Evolutionary conservation across 2,329 filamentous ascomycete species (phyloP).

Genomic region (Aschersonia sp.): DNA sequence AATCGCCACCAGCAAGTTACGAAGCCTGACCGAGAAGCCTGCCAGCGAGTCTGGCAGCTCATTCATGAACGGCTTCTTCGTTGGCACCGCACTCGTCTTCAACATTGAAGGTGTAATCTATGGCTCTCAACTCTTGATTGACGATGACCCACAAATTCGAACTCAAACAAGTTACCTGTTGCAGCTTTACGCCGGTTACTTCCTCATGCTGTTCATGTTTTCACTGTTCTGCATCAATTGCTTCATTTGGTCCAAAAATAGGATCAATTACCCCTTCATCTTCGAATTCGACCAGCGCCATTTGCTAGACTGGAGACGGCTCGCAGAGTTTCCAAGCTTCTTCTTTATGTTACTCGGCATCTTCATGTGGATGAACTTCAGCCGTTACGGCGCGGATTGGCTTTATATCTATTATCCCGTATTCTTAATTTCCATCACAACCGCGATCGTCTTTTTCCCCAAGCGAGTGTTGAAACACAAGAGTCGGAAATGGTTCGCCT

Average conservation of each 20-base stretch:
- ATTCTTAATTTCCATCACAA: constrained; percentile 55
- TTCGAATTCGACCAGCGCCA: constrained; percentile 90
- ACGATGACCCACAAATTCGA: constrained; percentile 30
- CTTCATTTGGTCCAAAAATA: constrained; percentile 65
- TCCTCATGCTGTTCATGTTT: constrained; percentile 68
- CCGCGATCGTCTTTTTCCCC: constrained; percentile 61
- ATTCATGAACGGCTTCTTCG: constrained; percentile 48
- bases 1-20: constrained; percentile 73
- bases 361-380: constrained; percentile 83
- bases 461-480: constrained; percentile 58
- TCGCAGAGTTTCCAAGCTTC: constrained; percentile 75
- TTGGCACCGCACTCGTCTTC: constrained; percentile 55
- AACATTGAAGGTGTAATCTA: constrained; percentile 50
- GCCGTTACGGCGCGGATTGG: constrained; percentile 43
- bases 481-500: constrained; percentile 73
- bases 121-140: constrained; percentile 36
- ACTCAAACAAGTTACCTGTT: constrained; percentile 53
- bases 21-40: constrained; percentile 49
- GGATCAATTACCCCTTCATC: constrained; percentile 92
- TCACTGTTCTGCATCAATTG: constrained; percentile 77
- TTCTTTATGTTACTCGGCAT: constrained; percentile 67
- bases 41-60: constrained; percentile 40
- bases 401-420: constrained; percentile 83
- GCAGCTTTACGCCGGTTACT: constrained; percentile 89
- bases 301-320: constrained; percentile 76